These are phyloP conservation scores for Rhodotorula mucilaginosa DNA, from an alignment of 1,284 basidiomycete genomes.

Conservation along the genomic window DNA sequence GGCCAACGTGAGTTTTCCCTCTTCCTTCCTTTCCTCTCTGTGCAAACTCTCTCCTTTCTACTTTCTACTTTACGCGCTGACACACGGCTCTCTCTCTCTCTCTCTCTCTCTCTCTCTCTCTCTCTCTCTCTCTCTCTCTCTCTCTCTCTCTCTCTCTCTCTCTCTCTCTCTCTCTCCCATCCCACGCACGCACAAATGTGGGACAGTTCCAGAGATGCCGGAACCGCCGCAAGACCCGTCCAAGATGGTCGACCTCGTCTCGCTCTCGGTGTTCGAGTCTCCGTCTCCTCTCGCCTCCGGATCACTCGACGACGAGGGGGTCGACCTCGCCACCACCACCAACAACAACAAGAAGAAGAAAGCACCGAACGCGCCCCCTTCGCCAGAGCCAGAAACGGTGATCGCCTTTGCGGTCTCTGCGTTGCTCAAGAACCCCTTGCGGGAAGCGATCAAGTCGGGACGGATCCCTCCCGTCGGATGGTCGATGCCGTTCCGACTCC, in stretches of 20 bases:
- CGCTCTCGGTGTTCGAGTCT: constrained; percentile 14
- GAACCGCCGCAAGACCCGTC: constrained; percentile 24
- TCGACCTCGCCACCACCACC: background rate
- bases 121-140: background rate
- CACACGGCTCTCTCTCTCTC: too few relatives aligned
- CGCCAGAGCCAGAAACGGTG: constrained; percentile 14
- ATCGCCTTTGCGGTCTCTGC: constrained; percentile 24
- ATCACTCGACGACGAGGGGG: too few relatives aligned
- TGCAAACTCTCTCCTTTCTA: too few relatives aligned
- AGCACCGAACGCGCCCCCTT: background rate
- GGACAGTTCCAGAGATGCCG: constrained; percentile 37
- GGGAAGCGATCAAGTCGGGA: constrained; percentile 11
- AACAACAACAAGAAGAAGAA: background rate
- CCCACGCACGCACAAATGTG: too few relatives aligned
- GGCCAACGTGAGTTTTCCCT: constrained; percentile 2
- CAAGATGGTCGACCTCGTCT: constrained; percentile 23
- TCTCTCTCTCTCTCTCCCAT: too few relatives aligned
- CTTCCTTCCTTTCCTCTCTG: too few relatives aligned
- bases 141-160: background rate
- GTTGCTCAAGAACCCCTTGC: constrained; percentile 26
- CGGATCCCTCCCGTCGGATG: constrained; percentile 19
- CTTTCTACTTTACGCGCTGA: too few relatives aligned
- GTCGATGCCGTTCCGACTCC: constrained; percentile 36
- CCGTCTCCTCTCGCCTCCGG: background rate
- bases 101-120: too few relatives aligned